These are phyloP conservation scores for Solanum corneliomulleri DNA, from an alignment of 257 asterid species.

Conservation along the genomic window DNA sequence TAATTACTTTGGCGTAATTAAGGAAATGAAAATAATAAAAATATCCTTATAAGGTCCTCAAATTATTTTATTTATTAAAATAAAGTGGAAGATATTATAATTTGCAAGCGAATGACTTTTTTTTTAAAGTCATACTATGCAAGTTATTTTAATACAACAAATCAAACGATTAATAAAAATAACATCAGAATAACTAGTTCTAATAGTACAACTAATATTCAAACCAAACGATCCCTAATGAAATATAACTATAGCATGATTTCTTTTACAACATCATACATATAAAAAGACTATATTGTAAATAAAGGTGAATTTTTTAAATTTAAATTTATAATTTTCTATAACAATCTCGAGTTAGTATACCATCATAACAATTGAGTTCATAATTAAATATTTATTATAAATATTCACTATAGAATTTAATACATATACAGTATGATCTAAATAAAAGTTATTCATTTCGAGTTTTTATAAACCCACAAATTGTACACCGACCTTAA, in stretches of 20 bases:
- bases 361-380: not conserved
- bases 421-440: not conserved
- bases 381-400: not conserved
- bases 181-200: not conserved
- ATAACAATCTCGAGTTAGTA: not conserved
- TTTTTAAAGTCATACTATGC: not conserved
- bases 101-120: not conserved
- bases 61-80: not conserved
- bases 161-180: fast-evolving
- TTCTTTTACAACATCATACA: not conserved
- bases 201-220: not conserved
- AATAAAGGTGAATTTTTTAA: not conserved
- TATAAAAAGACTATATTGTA: not conserved
- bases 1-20: not conserved
- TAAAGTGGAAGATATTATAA: not conserved
- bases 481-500: not conserved
- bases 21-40: not conserved
- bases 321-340: not conserved
- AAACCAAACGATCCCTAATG: not conserved
- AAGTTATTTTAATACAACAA: not conserved
- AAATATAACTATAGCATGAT: not conserved
- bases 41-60: not conserved
- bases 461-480: not conserved
- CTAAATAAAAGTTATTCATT: not conserved
- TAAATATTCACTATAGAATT: not conserved